Conservation (phyloP, 2,329 filamentous ascomycete genomes). For the Thelonectria rubi region DNA sequence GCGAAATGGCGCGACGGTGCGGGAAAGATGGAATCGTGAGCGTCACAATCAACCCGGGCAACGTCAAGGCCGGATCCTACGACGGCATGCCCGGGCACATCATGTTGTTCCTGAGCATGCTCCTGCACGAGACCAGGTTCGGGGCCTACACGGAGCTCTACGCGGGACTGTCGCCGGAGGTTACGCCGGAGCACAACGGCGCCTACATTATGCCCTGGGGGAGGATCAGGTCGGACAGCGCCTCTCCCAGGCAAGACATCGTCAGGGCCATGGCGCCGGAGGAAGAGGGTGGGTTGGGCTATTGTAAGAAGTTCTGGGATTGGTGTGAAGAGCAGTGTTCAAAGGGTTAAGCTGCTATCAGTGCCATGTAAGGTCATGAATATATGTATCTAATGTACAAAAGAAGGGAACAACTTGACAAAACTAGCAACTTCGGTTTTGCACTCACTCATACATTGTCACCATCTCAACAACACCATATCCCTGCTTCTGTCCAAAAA, state of each 20-base stretch:
- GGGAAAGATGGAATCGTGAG: constrained; percentile 40
- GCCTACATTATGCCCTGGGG: constrained; percentile 45
- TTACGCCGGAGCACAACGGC: constrained; percentile 45
- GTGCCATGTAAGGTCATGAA: neutral
- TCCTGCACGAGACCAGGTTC: constrained; percentile 43
- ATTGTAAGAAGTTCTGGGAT: constrained; percentile 41
- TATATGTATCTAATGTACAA: neutral
- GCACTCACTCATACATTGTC: neutral
- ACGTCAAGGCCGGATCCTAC: constrained; percentile 42
- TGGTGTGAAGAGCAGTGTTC: constrained; percentile 39
- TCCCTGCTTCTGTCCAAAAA: neutral
- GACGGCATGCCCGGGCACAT: constrained; percentile 21
- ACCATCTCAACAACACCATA: constrained; percentile 16
- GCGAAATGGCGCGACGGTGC: constrained; percentile 44
- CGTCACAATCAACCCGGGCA: constrained; percentile 48
- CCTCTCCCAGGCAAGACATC: constrained; percentile 40
- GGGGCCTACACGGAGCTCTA: constrained; percentile 55
- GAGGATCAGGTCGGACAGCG: constrained; percentile 31
- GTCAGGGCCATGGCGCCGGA: constrained; percentile 39
- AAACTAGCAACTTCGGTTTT: too few species aligned
- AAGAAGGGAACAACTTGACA: too few species aligned
- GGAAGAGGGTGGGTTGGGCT: constrained; percentile 42
- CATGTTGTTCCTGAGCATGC: constrained; percentile 36
- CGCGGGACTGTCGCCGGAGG: constrained; percentile 50
- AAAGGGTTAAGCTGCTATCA: too few species aligned